Base-by-base conservation (phyloP, 352 stramenopile species). In the Globisporangium apiculatum region DNA sequence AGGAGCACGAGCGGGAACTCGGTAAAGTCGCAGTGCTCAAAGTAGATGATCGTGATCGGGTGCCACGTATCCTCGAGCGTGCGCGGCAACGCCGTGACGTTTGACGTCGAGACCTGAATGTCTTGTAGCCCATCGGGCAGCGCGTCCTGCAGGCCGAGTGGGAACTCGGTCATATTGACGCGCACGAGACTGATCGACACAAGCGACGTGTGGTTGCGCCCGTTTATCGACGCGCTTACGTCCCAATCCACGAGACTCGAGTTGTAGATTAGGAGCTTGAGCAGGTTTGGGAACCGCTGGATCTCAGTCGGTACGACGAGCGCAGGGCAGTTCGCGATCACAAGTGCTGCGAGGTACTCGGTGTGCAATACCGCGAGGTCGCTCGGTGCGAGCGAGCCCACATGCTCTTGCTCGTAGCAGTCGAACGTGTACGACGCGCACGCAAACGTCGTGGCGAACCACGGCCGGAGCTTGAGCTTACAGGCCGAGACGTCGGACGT, bases 241-340 rank as follows among this genome's bases (percentile, higher is more conserved):
- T 65, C 46, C 66, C 69, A 75, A 10, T 45, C 53, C 2, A 60
- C 55, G 45, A 77, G 65, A 5, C 57, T 75, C 36, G 64, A 66
- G 54, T 77, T 77, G 61, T 74, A 77, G 12, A 77, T 14, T 48
- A 72, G 51, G 37, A 77, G 56, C 46, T 71, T 71, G 55, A 72
- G 58, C 37, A 77, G 15, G 11, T 65, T 61, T 1, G 61, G 62
- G 42, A 77, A 77, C 18, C 56, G 53, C 40, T 69, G 66, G 15
- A 77, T 48, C 24, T 58, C 49, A 0, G 60, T 1, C 0, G 69
- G 69, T 60, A 77, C 65, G 7, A 51, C 55, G 9, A 77, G 49
- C 17, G 57, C 61, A 10, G 60, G 66, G 37, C 69, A 77, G 38
- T 77, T 69, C 15, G 66, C 56, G 40, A 77, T 64, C 31, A 70